Evolutionary conservation across 768 basidiomycete genomes (phyloP).

Genomic region (Mycena crocata): DNA sequence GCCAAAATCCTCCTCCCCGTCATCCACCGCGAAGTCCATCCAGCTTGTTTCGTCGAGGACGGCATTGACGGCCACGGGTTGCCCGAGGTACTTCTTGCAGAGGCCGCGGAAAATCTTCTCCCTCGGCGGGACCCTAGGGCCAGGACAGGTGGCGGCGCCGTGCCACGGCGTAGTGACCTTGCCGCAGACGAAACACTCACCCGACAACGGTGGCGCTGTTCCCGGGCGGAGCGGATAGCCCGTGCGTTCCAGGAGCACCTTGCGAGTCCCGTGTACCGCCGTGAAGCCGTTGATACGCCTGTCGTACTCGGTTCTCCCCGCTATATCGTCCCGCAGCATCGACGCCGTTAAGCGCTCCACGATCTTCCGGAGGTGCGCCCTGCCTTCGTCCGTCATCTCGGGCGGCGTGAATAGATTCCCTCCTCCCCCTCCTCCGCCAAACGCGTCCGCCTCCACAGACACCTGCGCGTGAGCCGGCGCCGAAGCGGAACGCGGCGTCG

Average conservation of each 20-base stretch:
- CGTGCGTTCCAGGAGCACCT: background rate
- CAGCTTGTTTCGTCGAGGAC: conserved; percentile 11
- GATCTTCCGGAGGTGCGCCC: background rate
- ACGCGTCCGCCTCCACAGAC: too few species aligned
- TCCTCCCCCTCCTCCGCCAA: too few species aligned
- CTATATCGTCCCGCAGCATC: background rate
- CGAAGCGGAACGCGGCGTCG: too few species aligned
- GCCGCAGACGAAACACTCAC: conserved; percentile 30
- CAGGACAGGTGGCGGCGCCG: conserved; percentile 1
- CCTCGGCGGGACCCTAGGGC: background rate
- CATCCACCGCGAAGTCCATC: conserved; percentile 19
- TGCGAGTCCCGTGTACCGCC: background rate
- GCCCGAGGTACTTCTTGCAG: background rate
- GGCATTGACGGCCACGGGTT: background rate
- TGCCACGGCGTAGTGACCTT: conserved; percentile 12
- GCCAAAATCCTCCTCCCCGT: conserved; percentile 37
- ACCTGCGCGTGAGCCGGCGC: too few species aligned
- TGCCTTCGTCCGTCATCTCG: too few species aligned
- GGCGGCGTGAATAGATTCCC: too few species aligned
- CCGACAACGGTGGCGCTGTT: background rate
- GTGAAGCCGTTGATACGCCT: background rate
- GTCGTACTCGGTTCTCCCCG: conserved; percentile 11
- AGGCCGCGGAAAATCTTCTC: conserved; percentile 11
- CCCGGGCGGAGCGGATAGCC: conserved; percentile 27
- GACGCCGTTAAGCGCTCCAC: background rate